Base-by-base conservation (phyloP, 176 grass and related monocot species). In the Rhynchospora tenuis region DNA sequence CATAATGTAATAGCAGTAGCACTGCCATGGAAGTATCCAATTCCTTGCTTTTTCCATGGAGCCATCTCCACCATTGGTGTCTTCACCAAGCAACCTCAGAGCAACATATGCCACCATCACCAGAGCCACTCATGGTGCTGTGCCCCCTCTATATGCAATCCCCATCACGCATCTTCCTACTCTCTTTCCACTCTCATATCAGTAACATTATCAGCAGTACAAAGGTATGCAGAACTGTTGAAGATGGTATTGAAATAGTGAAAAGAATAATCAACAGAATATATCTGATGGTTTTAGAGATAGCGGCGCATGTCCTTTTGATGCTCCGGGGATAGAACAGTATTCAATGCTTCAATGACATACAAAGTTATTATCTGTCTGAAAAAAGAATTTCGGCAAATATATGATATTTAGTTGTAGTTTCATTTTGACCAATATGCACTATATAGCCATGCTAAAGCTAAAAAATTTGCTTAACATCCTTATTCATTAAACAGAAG, bases 71-170 rank as follows among this genome's bases (percentile, higher is more conserved):
- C 74, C 80, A 76, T 88, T 85, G 58, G 89, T 68, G 22, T 42
- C 89, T 89, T 99, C 91, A 45, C 96, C 96, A 66, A 99, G 91
- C 83, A 99, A 90, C 81, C 93, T 93, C 83, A 99, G 80, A n/a
- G 0, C 85, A 84, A 99, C 91, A 74, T 99, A 99, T 65, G 91
- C 89, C 80, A 95, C 74, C 8, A 60, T n/a, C n/a, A n/a, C n/a
- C 91, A 51, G 96, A 93, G 64, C 96, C 96, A 59, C 94, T 94
- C 95, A 98, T 94, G 26, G 92, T 98, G 85, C 95, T 97, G 52
- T 81, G 72, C 50, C 92, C n/a, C 88, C 78, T 94, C 92, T 84
- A 97, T 94, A 78, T 97, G 95, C 67, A 97, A 90, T 27, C 95
- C 94, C 90, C 95, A 97, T 31, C 95, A 92, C 12, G 92, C 92